Evolutionary conservation across 2,329 filamentous ascomycete genomes (phyloP).

Genomic region (Cercospora citrullina): DNA sequence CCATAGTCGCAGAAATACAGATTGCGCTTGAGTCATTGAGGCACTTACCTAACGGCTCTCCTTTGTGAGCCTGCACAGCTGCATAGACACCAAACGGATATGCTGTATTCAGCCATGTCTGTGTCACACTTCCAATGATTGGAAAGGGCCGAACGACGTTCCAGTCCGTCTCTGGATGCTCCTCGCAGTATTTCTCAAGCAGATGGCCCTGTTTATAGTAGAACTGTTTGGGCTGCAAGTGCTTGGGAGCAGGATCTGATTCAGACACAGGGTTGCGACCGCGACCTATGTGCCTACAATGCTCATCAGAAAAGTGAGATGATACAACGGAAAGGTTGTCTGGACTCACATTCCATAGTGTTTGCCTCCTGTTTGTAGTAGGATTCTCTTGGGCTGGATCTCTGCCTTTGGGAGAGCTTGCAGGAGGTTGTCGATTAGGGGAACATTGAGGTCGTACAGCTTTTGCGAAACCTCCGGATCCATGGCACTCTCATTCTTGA

Average conservation of each 20-base stretch:
- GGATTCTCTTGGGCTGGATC: constrained; percentile 48
- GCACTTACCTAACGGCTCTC: constrained; percentile 26
- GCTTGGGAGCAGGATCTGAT: constrained; percentile 45
- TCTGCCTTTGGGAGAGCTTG: constrained; percentile 42
- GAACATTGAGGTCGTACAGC: constrained; percentile 32
- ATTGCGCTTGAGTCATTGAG: no score
- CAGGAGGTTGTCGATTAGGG: constrained; percentile 49
- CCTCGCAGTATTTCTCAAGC: constrained; percentile 44
- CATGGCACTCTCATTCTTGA: constrained; percentile 25
- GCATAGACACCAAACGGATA: constrained; percentile 52
- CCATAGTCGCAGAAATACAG: no score
- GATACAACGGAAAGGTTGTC: no score
- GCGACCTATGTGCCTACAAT: constrained; percentile 5
- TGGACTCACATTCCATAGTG: constrained; percentile 47
- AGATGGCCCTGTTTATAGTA: constrained; percentile 55
- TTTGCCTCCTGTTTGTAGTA: constrained; percentile 53
- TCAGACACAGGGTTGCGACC: constrained; percentile 42
- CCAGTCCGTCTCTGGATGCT: constrained; percentile 40
- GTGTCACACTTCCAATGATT: constrained; percentile 51
- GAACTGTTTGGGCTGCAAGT: constrained; percentile 54
- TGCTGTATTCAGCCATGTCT: constrained; percentile 51
- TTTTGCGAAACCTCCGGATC: constrained; percentile 48
- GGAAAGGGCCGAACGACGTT: constrained; percentile 49
- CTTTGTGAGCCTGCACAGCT: constrained; percentile 45
- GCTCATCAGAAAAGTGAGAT: no score